These are phyloP conservation scores for Prinsepia uniflora DNA, from an alignment of 306 rosid genomes.

Conservation along the genomic window DNA sequence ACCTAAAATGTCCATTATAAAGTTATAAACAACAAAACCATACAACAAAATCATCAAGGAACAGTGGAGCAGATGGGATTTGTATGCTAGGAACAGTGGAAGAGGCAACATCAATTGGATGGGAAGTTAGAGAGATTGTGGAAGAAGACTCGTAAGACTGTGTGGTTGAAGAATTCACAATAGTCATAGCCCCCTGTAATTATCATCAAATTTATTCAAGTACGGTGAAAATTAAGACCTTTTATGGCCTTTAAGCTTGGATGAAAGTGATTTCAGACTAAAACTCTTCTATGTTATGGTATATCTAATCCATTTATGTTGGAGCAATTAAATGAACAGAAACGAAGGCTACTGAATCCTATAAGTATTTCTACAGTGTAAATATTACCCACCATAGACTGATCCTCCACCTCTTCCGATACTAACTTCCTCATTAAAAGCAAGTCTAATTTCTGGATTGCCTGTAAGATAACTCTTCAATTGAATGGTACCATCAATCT, in stretches of 20 bases:
- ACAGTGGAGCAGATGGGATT: conserved; percentile 45
- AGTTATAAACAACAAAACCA: no score
- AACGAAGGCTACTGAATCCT: no score
- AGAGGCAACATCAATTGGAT: conserved; percentile 38
- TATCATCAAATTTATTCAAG: no score
- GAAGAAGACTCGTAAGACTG: conserved; percentile 38
- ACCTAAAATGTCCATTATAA: no score
- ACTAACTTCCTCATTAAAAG: conserved; percentile 83
- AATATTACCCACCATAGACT: conserved; percentile 38
- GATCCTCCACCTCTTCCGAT: conserved; percentile 72
- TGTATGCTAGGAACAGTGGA: conserved; percentile 43
- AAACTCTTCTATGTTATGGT: no score
- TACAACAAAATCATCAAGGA: no score
- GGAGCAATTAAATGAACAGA: no score
- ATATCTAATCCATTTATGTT: no score
- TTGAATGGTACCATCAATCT: conserved; percentile 96
- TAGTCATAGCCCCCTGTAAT: no score
- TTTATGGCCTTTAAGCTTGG: no score
- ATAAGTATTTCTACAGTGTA: neutral
- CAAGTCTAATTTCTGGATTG: conserved; percentile 90
- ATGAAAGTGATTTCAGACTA: no score
- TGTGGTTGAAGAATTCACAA: conserved; percentile 30
- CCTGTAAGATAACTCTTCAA: conserved; percentile 95
- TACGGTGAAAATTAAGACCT: no score
- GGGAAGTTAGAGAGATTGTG: conserved; percentile 36